phyloP scores from a whole-genome alignment of 768 basidiomycete species.

The Pulveroboletus frians region DNA sequence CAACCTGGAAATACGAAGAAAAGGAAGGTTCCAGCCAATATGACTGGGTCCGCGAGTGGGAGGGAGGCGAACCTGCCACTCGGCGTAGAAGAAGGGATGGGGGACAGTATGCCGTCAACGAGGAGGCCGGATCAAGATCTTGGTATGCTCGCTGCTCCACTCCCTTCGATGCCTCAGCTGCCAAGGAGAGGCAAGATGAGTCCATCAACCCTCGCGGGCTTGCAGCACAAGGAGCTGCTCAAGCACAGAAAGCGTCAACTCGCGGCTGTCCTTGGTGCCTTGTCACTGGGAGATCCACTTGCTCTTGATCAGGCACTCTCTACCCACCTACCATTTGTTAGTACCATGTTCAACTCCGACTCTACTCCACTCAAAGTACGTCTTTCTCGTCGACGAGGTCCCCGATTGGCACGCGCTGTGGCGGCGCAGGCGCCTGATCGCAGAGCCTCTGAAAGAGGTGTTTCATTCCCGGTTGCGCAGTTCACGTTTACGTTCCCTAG shows the following conservation, averaged over 20 bases:
- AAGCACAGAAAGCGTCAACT: slow-evolving; percentile 66
- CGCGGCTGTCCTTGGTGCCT: slow-evolving; percentile 60
- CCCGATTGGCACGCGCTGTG: slow-evolving; percentile 47
- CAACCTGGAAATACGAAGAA: slow-evolving; percentile 87
- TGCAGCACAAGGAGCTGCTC: slow-evolving; percentile 73
- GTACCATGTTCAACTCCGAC: slow-evolving; percentile 34
- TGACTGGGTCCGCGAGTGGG: slow-evolving; percentile 36
- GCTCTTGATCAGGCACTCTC: slow-evolving; percentile 77
- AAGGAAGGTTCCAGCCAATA: slow-evolving; percentile 75
- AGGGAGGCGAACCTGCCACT: slow-evolving; percentile 40
- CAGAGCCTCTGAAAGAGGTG: slow-evolving; percentile 20
- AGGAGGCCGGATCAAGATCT: slow-evolving; percentile 23
- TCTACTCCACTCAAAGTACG: slow-evolving; percentile 37
- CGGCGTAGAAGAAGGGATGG: slow-evolving; percentile 40
- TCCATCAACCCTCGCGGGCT: slow-evolving; percentile 58
- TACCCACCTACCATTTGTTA: slow-evolving; percentile 31
- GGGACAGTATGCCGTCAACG: slow-evolving; percentile 25
- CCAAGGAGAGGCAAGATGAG: slow-evolving; percentile 44
- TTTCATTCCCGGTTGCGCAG: slow-evolving; percentile 44
- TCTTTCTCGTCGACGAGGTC: slow-evolving; percentile 49
- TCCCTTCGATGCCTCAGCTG: slow-evolving; percentile 18
- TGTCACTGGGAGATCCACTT: slow-evolving; percentile 63
- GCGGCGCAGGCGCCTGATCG: slow-evolving; percentile 16
- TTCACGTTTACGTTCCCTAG: slow-evolving; percentile 63
- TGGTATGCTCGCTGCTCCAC: slow-evolving; percentile 17